Evolutionary conservation across 192 early-diverging fungal species (phyloP).

Genomic region (Lobosporangium transversale): DNA sequence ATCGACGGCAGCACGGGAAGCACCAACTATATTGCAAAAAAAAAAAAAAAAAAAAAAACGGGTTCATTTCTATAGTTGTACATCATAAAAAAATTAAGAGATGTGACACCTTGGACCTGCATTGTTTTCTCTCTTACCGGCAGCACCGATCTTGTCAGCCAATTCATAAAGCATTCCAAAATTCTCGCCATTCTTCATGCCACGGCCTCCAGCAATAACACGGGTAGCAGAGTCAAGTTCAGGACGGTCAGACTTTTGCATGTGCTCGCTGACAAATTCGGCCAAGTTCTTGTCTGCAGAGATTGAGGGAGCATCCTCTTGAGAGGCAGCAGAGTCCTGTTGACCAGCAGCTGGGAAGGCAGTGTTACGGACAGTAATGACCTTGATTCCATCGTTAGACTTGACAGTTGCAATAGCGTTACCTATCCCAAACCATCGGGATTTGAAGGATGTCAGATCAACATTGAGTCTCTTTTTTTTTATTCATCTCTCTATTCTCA

Average conservation of each 20-base stretch:
- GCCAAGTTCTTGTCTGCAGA: constrained; percentile 63
- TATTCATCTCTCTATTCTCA: too few species aligned
- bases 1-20: constrained; percentile 97
- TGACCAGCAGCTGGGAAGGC: constrained; percentile 79
- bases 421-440: too few species aligned
- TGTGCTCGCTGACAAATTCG: constrained; percentile 89
- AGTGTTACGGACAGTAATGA: constrained; percentile 90
- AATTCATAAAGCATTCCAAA: constrained; percentile 89
- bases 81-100: constrained; percentile 1
- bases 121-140: constrained; percentile 65
- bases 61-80: too few species aligned
- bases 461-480: too few species aligned
- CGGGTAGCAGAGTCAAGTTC: constrained; percentile 88
- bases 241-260: constrained; percentile 94
- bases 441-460: not conserved
- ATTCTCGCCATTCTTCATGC: constrained; percentile 95
- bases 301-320: constrained; percentile 76
- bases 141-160: constrained; percentile 94
- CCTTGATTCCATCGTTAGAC: constrained; percentile 85
- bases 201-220: constrained; percentile 95
- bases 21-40: constrained; percentile 76
- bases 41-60: not conserved
- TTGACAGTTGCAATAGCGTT: constrained; percentile 98
- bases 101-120: not conserved
- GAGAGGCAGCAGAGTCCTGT: constrained; percentile 63